Conservation (phyloP, 1,139 yeast genomes). For the Diutina pseudorugosa region DNA sequence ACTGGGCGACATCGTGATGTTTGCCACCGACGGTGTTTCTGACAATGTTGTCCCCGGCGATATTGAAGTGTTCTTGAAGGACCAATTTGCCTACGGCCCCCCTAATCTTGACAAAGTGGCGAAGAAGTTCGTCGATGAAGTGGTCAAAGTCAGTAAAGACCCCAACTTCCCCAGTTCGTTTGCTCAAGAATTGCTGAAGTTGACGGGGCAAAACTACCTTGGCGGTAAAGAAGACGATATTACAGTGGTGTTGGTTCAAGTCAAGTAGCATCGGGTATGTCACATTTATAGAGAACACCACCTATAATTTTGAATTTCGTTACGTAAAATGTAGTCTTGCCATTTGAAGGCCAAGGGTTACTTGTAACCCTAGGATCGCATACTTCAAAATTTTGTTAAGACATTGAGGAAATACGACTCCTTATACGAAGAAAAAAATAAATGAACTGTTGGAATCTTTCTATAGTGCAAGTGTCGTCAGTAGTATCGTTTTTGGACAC, state of each 20-base stretch:
- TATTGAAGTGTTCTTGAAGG: constrained; percentile 48
- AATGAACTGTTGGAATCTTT: too few relatives aligned
- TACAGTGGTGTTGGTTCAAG: constrained; percentile 63
- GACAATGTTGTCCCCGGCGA: constrained; percentile 75
- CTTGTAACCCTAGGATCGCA: too few relatives aligned
- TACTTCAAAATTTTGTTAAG: too few relatives aligned
- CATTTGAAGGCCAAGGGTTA: too few relatives aligned
- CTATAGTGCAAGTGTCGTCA: too few relatives aligned
- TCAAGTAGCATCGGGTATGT: constrained; percentile 17
- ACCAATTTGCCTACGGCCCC: constrained; percentile 17
- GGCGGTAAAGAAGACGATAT: constrained; percentile 97
- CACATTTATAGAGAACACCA: not conserved
- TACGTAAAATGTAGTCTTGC: not conserved
- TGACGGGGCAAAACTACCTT: constrained; percentile 58
- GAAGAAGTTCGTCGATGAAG: constrained; percentile 50
- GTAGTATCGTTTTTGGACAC: too few relatives aligned
- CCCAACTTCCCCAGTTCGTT: constrained; percentile 73
- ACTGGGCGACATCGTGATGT: constrained; percentile 62
- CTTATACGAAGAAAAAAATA: too few relatives aligned
- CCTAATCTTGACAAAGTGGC: constrained; percentile 22
- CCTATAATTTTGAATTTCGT: not conserved
- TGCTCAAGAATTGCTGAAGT: constrained; percentile 62
- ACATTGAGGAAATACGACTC: too few relatives aligned
- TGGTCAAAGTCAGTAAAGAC: constrained; percentile 60
- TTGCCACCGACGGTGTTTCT: constrained; percentile 90